Base-by-base conservation (phyloP, 371 early-diverging fungal genomes). In the Mortierella sp. region DNA sequence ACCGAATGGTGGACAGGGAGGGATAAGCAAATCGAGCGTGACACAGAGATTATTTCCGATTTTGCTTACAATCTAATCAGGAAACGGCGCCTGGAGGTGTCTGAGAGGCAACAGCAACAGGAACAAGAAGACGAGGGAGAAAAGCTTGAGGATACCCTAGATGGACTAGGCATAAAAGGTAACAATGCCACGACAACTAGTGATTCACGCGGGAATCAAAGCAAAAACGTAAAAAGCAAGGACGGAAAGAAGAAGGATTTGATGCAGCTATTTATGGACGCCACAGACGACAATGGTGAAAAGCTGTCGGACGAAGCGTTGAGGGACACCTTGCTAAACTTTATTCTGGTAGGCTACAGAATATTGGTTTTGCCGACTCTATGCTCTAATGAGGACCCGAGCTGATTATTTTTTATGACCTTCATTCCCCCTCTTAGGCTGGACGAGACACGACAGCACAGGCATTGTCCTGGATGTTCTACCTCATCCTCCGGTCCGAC, bases 321-420 rank as follows among this genome's bases (percentile, higher is more conserved):
- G 41, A 84, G 87, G 15, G 94, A 95, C 65, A 87, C 89, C 38
- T 83, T 93, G 2, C 60, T 93, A 52, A 95, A 93, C 81, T 91
- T 93, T 63, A 69, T 83, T 32, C 76, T 88, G 72, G 71, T 52
- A 52, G 19, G 52, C 15, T 43, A 43, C 28, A 28, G 28, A 28
- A 28, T 28, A 28, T 28, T 28, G 28, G 1, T 28, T 2, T 28
- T 28, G 28, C 28, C 28, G 28, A 28, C 28, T 28, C 28, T 28
- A 28, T 28, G 28, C 28, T 28, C 28, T 28, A 28, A 28, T 10
- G 10, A 43, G 43, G 9, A 43, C 2, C 15, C 4, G 15, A 52
- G 4, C 2, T 16, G 21, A 1, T 19, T 52, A 7, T 19, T 7
- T 19, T 21, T 52, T 21, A n/a, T 7, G 5, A 16, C 52, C 21